These are phyloP conservation scores for Populus tomentosa DNA, from an alignment of 441 rosid genomes.

Conservation along the genomic window DNA sequence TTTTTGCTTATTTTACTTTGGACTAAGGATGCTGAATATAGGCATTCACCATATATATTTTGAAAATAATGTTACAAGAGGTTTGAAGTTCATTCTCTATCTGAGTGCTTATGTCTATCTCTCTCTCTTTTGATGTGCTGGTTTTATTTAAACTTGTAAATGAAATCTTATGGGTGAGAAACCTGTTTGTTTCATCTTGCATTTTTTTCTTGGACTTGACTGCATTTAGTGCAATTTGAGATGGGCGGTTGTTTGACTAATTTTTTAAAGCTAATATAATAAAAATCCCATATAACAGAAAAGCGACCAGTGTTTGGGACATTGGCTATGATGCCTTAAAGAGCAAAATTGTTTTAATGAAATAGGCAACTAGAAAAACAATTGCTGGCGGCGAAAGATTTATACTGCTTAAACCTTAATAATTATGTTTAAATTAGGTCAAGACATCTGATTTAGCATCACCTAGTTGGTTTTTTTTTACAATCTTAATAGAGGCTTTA, in stretches of 20 bases:
- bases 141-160: neutral
- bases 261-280: no score
- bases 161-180: neutral
- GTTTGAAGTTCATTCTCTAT: neutral
- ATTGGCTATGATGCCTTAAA: neutral
- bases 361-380: no score
- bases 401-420: neutral
- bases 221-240: neutral
- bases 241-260: conserved; percentile 1
- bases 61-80: neutral
- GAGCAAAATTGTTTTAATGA: neutral
- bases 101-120: neutral
- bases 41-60: neutral
- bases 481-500: neutral
- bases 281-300: neutral
- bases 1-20: neutral
- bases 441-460: neutral
- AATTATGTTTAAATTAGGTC: neutral
- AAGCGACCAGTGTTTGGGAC: neutral
- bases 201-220: neutral
- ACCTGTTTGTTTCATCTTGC: neutral
- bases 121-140: neutral
- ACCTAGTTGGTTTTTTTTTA: no score
- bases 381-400: neutral
- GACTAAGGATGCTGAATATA: neutral